These are phyloP conservation scores for Marchantia polymorpha DNA, from an alignment of 225 moss, liverwort and hornwort species.

Conservation along the genomic window DNA sequence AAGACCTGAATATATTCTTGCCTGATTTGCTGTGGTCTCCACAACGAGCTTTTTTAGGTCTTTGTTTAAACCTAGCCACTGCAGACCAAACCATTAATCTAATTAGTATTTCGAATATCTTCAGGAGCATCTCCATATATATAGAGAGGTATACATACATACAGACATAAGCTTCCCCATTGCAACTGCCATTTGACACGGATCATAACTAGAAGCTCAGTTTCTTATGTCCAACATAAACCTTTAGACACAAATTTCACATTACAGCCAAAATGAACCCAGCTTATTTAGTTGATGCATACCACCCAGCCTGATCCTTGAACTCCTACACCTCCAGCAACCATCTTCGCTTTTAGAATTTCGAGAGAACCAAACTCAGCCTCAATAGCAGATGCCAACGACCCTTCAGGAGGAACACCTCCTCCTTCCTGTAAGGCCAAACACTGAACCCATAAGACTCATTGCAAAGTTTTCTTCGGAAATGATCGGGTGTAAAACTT, in stretches of 20 bases:
- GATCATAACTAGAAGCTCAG: neutral
- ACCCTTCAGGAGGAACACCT: slow-evolving; percentile 72
- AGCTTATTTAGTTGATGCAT: slow-evolving; percentile 18
- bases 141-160: neutral
- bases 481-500: too few species aligned
- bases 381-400: slow-evolving; percentile 71
- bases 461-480: too few species aligned
- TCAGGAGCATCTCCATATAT: too few species aligned
- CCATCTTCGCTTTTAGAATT: slow-evolving; percentile 61
- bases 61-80: slow-evolving; percentile 95
- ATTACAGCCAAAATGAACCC: neutral
- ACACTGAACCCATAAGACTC: neutral
- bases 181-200: neutral
- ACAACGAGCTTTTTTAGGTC: slow-evolving; percentile 77
- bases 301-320: slow-evolving; percentile 99
- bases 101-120: neutral
- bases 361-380: slow-evolving; percentile 73
- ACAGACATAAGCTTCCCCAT: neutral
- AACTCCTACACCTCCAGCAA: slow-evolving; percentile 64
- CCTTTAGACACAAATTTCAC: neutral
- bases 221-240: neutral
- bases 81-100: slow-evolving; percentile 16
- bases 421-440: slow-evolving; percentile 63
- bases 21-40: slow-evolving; percentile 89
- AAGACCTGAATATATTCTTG: slow-evolving; percentile 15